Base-by-base conservation (phyloP, 192 early-diverging fungal species). In the Coemansia sp. region DNA sequence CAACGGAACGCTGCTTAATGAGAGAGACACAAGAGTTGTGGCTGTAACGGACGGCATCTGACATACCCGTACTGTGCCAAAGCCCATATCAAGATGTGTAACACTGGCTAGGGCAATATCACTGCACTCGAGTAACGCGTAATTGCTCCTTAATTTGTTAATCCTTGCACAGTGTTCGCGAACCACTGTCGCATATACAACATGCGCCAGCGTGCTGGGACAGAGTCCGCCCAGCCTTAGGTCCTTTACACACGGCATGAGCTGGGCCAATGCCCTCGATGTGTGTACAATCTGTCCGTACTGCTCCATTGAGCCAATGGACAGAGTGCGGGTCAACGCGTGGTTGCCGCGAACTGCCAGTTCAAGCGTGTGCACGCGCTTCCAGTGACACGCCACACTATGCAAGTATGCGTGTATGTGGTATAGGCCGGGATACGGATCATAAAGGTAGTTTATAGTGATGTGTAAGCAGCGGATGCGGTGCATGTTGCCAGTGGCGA, bases 1-100 rank as follows among this genome's bases (percentile, higher is more conserved):
- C 11, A 55, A 8, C 4, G 53, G 53, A n/a, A 55, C 29, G 53
- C n/a, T 55, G 53, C 53, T 55, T n/a, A 55, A 25, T 0, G 53
- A 25, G 4, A 55, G 53, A 7, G 24, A 55, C 53, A 29, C 17
- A 2, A 55, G 25, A 0, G 53, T 9, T 8, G 9, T 8, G 14
- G 53, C 53, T 5, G 2, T 5, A 3, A 55, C n/a, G 14, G 25
- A 25, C 14, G 53, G 53, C n/a, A 55, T 14, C 25, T 35, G 53
- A 5, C 15, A 55, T 5, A 14, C 27, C 4, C 25, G 53, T 2
- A 29, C 27, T 2, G 14, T 14, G 22, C 17, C 27, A 25, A 55
- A 55, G 2, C 29, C 23, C 8, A 55, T 25, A 12, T 55, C 53
- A 0, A 55, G 11, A 55, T 55, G 53, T 8, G 53, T 55, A 3